Conservation (phyloP, 2,329 filamentous ascomycete genomes). For the Ustulina deusta region DNA sequence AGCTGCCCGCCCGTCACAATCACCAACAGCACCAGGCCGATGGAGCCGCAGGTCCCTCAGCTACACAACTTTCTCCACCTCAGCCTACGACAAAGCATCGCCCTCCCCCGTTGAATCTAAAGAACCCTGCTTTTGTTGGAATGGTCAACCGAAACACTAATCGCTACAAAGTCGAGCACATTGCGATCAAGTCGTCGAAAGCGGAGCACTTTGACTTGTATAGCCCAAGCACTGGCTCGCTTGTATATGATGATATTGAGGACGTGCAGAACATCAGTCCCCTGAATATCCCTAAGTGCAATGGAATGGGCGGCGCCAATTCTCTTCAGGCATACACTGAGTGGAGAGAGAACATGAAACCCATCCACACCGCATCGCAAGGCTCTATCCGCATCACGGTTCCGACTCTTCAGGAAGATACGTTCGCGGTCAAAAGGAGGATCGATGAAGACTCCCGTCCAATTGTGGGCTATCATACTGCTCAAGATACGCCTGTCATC, state of each 20-base stretch:
- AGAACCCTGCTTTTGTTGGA: constrained; percentile 21
- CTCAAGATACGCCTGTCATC: constrained; percentile 5
- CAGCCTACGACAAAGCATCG: constrained; percentile 26
- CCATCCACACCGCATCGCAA: constrained; percentile 16
- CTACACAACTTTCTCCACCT: constrained; percentile 4
- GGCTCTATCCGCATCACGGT: constrained; percentile 20
- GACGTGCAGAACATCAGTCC: constrained; percentile 22
- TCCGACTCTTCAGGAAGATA: constrained; percentile 10
- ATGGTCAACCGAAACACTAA: constrained; percentile 16
- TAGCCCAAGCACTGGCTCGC: constrained; percentile 11
- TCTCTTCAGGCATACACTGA: constrained; percentile 24
- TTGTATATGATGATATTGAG: constrained; percentile 5
- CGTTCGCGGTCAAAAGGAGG: neutral
- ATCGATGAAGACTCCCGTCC: neutral
- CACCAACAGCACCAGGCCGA: constrained; percentile 1
- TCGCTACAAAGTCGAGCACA: constrained; percentile 32
- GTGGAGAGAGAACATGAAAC: constrained; percentile 24
- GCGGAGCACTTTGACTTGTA: constrained; percentile 22
- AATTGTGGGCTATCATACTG: constrained; percentile 1
- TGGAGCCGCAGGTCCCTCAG: neutral
- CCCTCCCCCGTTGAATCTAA: constrained; percentile 33
- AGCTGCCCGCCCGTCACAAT: constrained; percentile 6
- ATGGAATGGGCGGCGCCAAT: neutral
- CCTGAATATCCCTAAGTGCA: constrained; percentile 17
- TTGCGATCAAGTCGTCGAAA: constrained; percentile 31